Conservation (phyloP, 257 asterid genomes). For the Nicotiana paniculata region DNA sequence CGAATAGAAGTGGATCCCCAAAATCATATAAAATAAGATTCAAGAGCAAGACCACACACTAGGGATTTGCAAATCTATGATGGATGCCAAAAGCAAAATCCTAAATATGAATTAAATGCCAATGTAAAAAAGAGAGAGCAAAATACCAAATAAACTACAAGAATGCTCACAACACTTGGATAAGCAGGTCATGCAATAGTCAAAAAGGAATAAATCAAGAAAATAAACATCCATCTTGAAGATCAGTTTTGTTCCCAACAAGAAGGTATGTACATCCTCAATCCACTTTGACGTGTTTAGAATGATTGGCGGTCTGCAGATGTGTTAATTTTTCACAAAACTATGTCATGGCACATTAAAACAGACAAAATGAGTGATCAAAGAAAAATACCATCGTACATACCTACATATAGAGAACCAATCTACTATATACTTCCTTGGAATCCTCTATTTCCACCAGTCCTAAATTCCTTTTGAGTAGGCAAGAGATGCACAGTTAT, state of each 20-base stretch:
- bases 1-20: not conserved
- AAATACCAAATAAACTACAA: not conserved
- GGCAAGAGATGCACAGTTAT: not conserved
- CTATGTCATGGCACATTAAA: not conserved
- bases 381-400: not conserved
- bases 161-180: not conserved
- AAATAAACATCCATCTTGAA: not conserved
- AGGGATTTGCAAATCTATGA: not conserved
- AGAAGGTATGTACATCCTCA: slow-evolving; percentile 77
- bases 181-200: not conserved
- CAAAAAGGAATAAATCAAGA: not conserved
- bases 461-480: not conserved
- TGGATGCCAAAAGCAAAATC: not conserved
- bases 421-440: not conserved
- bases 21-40: not conserved
- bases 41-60: not conserved
- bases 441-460: not conserved
- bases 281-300: slow-evolving; percentile 49
- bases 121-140: not conserved
- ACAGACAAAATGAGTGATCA: not conserved
- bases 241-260: slow-evolving; percentile 91
- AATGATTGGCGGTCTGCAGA: slow-evolving; percentile 41
- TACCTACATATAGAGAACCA: not conserved
- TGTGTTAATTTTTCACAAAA: not conserved
- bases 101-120: not conserved